Evolutionary conservation across 306 rosid species (phyloP).

Genomic region (peach (Prunus persica)): Prunus_persica_NCBIv2 NC_034011.1:23067001-23067500

Average conservation of each 20-base stretch:
- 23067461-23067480: too few species aligned
- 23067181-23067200: slow-evolving; percentile 24
- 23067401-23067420: not conserved
- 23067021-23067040: slow-evolving; percentile 31
- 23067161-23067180: slow-evolving; percentile 17
- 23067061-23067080: slow-evolving; percentile 14
- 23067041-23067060: slow-evolving; percentile 15
- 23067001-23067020: slow-evolving; percentile 24
- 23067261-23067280: slow-evolving; percentile 15
- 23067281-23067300: slow-evolving; percentile 31
- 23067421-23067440: not conserved
- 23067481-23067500: too few species aligned
- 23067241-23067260: slow-evolving; percentile 23
- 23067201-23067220: slow-evolving; percentile 20
- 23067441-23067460: too few species aligned
- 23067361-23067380: slow-evolving; percentile 17
- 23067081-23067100: slow-evolving; percentile 27
- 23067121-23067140: slow-evolving; percentile 21
- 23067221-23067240: slow-evolving; percentile 4
- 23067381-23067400: not conserved
- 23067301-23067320: slow-evolving; percentile 37
- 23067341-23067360: not conserved
- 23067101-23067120: slow-evolving; percentile 16
- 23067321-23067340: slow-evolving; percentile 26
- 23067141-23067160: not conserved